Evolutionary conservation across 345 rosid genomes (phyloP).

Genomic region (Salix viminalis): DNA sequence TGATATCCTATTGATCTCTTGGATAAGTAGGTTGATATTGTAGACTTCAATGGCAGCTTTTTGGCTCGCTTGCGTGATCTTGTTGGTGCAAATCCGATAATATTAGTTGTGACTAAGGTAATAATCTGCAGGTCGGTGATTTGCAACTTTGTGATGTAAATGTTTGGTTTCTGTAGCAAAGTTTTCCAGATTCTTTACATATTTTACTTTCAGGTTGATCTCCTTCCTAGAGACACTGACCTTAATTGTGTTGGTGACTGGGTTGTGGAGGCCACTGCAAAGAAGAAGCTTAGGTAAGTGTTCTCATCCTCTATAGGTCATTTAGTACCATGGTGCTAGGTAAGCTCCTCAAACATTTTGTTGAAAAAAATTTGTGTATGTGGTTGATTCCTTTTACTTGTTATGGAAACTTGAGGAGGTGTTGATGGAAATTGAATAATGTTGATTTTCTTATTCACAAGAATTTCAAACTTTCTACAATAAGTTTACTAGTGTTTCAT

Average conservation of each 20-base stretch:
- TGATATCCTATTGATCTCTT: slow-evolving; percentile 5
- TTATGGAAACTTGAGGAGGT: neutral
- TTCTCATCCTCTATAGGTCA: neutral
- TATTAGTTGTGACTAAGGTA: slow-evolving; percentile 88
- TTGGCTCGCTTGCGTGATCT: slow-evolving; percentile 89
- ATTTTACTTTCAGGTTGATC: slow-evolving; percentile 58
- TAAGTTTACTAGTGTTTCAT: neutral
- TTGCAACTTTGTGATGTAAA: neutral
- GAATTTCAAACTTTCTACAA: neutral
- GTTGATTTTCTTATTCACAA: neutral
- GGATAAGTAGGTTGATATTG: slow-evolving; percentile 69
- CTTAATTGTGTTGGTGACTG: slow-evolving; percentile 94
- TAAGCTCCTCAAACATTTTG: neutral
- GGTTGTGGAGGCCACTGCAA: slow-evolving; percentile 80
- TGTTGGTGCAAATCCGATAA: slow-evolving; percentile 87
- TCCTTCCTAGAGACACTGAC: slow-evolving; percentile 90
- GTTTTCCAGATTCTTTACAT: slow-evolving; percentile 1
- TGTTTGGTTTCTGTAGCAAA: neutral
- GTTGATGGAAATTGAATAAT: neutral
- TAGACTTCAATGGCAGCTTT: slow-evolving; percentile 93
- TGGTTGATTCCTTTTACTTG: neutral
- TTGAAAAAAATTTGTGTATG: slow-evolving; percentile 1
- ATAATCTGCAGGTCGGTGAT: neutral
- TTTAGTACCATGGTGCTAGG: neutral
- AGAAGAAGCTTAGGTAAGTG: slow-evolving; percentile 83